Evolutionary conservation across 2,329 filamentous ascomycete genomes (phyloP).

Genomic region (Cadophora malorum): DNA sequence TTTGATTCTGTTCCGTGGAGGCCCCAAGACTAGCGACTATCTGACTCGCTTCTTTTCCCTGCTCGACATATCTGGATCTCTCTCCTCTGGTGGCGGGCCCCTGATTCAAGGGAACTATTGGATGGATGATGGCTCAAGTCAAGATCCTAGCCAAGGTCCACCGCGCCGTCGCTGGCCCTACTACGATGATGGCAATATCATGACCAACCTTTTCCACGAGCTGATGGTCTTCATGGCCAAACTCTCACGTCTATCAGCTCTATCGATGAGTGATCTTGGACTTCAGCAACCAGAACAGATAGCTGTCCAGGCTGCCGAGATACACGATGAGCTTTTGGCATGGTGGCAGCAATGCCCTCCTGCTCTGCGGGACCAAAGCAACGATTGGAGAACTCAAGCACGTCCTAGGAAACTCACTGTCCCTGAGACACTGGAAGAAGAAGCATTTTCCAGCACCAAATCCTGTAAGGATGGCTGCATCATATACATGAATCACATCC

Average conservation of each 20-base stretch:
- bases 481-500: constrained; percentile 43
- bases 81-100: constrained; percentile 40
- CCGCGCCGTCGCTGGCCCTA: constrained; percentile 39
- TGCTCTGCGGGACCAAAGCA: constrained; percentile 39
- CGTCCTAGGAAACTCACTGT: constrained; percentile 41
- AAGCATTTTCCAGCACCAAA: constrained; percentile 42
- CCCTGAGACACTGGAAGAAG: constrained; percentile 42
- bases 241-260: constrained; percentile 40
- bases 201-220: constrained; percentile 40
- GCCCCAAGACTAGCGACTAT: constrained; percentile 39
- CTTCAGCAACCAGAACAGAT: constrained; percentile 32
- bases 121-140: constrained; percentile 35
- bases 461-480: constrained; percentile 41
- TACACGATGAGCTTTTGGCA: constrained; percentile 34
- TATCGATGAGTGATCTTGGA: constrained; percentile 37
- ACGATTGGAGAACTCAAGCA: constrained; percentile 40
- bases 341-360: constrained; percentile 42
- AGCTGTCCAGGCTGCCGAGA: constrained; percentile 27
- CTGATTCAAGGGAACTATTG: constrained; percentile 44
- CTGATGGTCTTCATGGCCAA: constrained; percentile 44
- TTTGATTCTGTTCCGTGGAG: constrained; percentile 42
- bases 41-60: constrained; percentile 43
- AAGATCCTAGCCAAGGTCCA: constrained; percentile 12
- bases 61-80: constrained; percentile 42
- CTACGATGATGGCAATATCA: constrained; percentile 40